These are phyloP conservation scores for Ceratocystis destructans DNA, from an alignment of 2,329 filamentous ascomycete genomes.

Conservation along the genomic window DNA sequence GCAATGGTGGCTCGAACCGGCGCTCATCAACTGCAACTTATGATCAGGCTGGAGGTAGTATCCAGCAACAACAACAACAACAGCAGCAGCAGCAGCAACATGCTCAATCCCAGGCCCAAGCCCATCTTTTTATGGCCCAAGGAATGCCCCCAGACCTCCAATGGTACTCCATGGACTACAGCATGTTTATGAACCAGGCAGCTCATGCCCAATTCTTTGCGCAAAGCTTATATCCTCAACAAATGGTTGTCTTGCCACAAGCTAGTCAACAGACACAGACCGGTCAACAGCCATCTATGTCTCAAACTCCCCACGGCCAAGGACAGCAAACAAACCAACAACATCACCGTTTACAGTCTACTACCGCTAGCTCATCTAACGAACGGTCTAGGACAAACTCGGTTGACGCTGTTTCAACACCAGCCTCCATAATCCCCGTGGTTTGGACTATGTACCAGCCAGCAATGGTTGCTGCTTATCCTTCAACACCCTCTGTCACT, in stretches of 20 bases:
- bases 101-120: slow-evolving; percentile 1
- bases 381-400: slow-evolving; percentile 48
- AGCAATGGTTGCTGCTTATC: slow-evolving; percentile 1
- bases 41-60: slow-evolving; percentile 16
- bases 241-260: slow-evolving; percentile 5
- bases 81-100: slow-evolving; percentile 7
- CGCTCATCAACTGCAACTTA: slow-evolving; percentile 34
- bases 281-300: slow-evolving; percentile 1
- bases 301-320: background rate
- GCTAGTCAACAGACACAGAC: background rate
- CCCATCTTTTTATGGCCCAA: slow-evolving; percentile 21
- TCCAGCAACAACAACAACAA: slow-evolving; percentile 18
- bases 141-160: background rate
- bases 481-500: slow-evolving; percentile 1
- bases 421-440: slow-evolving; percentile 33
- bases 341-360: slow-evolving; percentile 13
- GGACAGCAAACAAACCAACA: background rate
- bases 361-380: background rate
- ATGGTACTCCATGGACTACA: slow-evolving; percentile 7
- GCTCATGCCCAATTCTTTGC: slow-evolving; percentile 1
- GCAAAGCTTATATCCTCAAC: background rate
- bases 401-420: slow-evolving; percentile 47
- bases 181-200: slow-evolving; percentile 1
- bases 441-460: background rate
- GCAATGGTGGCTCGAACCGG: slow-evolving; percentile 34